Evolutionary conservation across 1,284 basidiomycete species (phyloP), one percentile per base, ranked within the genome.

Genomic region (Cutaneotrichosporon cutaneum): DNA sequence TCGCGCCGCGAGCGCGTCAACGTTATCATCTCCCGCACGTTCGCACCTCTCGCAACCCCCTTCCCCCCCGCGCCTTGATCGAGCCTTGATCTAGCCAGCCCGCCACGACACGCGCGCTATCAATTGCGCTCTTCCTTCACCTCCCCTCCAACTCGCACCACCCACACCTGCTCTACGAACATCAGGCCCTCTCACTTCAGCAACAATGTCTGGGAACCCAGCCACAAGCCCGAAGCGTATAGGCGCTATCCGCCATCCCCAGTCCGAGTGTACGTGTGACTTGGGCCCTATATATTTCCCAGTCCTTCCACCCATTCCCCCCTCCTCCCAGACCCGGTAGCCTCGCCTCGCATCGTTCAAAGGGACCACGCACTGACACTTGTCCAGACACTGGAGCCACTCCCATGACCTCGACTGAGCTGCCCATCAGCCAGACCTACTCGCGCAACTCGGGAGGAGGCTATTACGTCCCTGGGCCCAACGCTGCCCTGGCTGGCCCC

Each of bases 241-340:
- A 61, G 64, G 64, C 56, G 72, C 77, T 55, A 80, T 80, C 35
- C 71, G 73, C 48, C 78, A 80, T 72, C 78, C 78, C 11, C 78
- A 80, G 57, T 66, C 70, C 22, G 67, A 70, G 42, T 78, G 77
- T 79, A 54, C 71, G 77, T 74, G 22, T 16, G 36, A 51, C 32
- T 24, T 7, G 22, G 16, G 32, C 35, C 52, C 33, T 18, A 14
- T 51, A n/a, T 27, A 16, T 51, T 51, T 51, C 48, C 42, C 45
- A 42, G 4, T n/a, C 11, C 5, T 9, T 30, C 9, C 30, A 30
- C 9, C 30, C 30, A 4, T 30, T 9, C 45, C 26, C 13, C 13
- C 45, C 22, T 22, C 24, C 5, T 27, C 26, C 14, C 45, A 24
- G 22, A 27, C 48, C 26, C 48, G 18, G 26, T n/a, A n/a, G n/a